Evolutionary conservation across 1,284 basidiomycete genomes (phyloP).

Genomic region (Marasmius fiardii): DNA sequence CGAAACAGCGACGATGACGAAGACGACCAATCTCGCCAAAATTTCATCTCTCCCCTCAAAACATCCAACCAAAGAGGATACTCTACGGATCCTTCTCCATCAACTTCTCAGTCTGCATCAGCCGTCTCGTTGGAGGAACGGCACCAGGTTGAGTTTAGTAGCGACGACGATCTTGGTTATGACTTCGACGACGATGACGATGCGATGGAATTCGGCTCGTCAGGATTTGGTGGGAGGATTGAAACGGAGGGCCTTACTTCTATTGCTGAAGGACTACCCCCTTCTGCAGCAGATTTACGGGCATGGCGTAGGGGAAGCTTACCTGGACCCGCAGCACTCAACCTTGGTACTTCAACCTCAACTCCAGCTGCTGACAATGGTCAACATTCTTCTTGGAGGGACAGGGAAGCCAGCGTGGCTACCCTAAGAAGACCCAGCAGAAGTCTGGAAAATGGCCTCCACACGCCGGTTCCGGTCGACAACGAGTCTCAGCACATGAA

Average conservation of each 20-base stretch:
- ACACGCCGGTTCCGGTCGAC: constrained; percentile 9
- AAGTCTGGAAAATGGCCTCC: constrained; percentile 47
- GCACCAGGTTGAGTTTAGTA: constrained; percentile 35
- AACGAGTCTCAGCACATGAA: not conserved
- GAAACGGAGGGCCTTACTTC: constrained; percentile 12
- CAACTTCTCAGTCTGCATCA: constrained; percentile 10
- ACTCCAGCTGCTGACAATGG: constrained; percentile 16
- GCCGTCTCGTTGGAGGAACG: constrained; percentile 9
- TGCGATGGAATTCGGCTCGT: constrained; percentile 33
- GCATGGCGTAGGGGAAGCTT: constrained; percentile 32
- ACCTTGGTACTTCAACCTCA: constrained; percentile 6
- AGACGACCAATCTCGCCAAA: not conserved
- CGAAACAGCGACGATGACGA: not conserved
- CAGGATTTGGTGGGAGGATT: constrained; percentile 20
- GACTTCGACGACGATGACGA: constrained; percentile 34
- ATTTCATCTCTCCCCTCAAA: not conserved
- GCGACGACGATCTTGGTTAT: constrained; percentile 47
- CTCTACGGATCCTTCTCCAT: constrained; percentile 27
- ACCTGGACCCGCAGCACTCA: constrained; percentile 35
- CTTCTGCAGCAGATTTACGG: not conserved
- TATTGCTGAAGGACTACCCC: not conserved
- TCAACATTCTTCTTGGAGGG: constrained; percentile 22
- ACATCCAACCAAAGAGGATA: constrained; percentile 27
- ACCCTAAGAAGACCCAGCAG: constrained; percentile 52
- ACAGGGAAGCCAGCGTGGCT: constrained; percentile 45